These are phyloP conservation scores for Macrolepiota dolichaula DNA, from an alignment of 768 basidiomycete species.

Conservation along the genomic window DNA sequence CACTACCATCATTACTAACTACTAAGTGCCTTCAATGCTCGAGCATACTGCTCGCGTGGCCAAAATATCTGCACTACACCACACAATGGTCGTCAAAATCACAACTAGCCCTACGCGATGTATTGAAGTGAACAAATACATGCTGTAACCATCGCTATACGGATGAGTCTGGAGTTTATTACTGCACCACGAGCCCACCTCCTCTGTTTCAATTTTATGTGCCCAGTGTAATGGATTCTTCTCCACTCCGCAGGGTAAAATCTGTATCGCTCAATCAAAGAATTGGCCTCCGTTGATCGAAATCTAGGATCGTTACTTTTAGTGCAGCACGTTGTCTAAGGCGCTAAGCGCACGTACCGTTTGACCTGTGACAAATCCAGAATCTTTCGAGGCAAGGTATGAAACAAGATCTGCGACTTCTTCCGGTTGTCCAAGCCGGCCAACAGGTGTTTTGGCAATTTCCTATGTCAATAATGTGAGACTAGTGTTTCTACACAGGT, in stretches of 20 bases:
- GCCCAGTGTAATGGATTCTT: no score
- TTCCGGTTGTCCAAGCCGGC: slow-evolving; percentile 2
- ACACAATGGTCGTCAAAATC: no score
- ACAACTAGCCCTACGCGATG: no score
- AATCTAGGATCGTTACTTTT: not conserved
- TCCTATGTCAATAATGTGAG: not conserved
- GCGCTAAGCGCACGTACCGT: not conserved
- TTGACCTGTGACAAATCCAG: slow-evolving; percentile 16
- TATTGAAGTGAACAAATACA: not conserved
- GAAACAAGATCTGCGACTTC: slow-evolving; percentile 19
- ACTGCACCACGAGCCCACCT: no score
- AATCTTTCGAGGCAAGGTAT: slow-evolving; percentile 18
- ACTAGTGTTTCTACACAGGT: not conserved
- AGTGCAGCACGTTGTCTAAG: not conserved
- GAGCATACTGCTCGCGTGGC: no score
- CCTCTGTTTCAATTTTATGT: no score
- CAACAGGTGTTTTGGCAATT: not conserved
- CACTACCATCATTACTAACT: no score
- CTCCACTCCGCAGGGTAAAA: no score
- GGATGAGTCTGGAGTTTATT: not conserved
- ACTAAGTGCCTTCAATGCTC: no score
- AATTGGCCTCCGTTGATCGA: slow-evolving; percentile 2
- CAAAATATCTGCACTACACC: no score
- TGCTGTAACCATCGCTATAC: not conserved
- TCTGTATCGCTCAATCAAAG: not conserved